Conservation (phyloP, 805 yeast genomes). For the Sporopachydermia quercuum region DNA sequence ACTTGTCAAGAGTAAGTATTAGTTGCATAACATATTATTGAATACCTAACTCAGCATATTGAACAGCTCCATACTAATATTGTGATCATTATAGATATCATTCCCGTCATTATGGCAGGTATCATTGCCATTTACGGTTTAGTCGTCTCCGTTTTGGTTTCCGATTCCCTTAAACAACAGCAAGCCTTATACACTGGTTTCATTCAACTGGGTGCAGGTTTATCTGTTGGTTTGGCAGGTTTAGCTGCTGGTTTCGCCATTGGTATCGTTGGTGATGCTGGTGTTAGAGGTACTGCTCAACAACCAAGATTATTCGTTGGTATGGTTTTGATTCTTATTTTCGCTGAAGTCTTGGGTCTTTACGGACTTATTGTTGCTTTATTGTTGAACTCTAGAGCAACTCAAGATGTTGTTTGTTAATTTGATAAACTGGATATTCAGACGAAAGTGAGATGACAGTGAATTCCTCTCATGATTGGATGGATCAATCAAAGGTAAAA, state of each 20-base stretch:
- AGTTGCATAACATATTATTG: neutral
- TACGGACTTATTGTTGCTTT: conserved; percentile 97
- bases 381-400: conserved; percentile 94
- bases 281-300: conserved; percentile 96
- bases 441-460: no score
- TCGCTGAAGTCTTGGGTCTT: conserved; percentile 97
- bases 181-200: conserved; percentile 95
- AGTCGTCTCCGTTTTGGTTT: conserved; percentile 88
- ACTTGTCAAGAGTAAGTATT: conserved; percentile 45
- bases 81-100: conserved; percentile 34
- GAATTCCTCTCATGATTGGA: no score
- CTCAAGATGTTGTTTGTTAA: conserved; percentile 78
- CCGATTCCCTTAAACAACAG: conserved; percentile 75
- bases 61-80: neutral
- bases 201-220: conserved; percentile 96
- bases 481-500: no score
- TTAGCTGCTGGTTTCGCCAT: conserved; percentile 98
- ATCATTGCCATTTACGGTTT: conserved; percentile 96
- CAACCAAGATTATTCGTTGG: conserved; percentile 98
- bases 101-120: conserved; percentile 99
- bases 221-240: conserved; percentile 93
- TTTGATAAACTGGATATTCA: no score
- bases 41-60: neutral
- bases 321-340: conserved; percentile 95
- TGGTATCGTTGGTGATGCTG: conserved; percentile 99